Evolutionary conservation across 2,329 filamentous ascomycete genomes (phyloP).

Genomic region (Verticillium tricorpus): DNA sequence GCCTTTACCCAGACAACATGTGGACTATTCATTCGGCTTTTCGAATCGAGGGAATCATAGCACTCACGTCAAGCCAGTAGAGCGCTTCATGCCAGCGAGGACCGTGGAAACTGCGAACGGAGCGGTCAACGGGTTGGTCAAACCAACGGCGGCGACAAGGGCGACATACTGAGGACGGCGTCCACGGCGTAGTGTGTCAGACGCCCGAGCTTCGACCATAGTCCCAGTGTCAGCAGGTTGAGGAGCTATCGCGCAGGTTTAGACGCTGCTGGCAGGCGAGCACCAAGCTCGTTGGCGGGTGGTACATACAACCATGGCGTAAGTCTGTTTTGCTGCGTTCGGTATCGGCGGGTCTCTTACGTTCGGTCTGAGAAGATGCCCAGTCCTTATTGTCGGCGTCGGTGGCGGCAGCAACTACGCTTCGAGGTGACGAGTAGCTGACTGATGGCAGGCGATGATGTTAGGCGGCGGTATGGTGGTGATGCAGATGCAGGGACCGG

Average conservation of each 20-base stretch:
- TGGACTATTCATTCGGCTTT: not conserved
- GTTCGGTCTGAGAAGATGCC: not conserved
- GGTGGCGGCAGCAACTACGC: not conserved
- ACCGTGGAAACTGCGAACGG: constrained; percentile 75
- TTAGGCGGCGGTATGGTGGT: not conserved
- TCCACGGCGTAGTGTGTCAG: constrained; percentile 95
- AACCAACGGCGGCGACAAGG: not conserved
- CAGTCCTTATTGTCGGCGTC: not conserved
- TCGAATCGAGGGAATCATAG: not conserved
- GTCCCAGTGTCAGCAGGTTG: constrained; percentile 64
- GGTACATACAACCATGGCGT: not conserved
- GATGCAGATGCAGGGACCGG: not conserved
- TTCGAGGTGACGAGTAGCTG: not conserved
- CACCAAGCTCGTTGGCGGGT: not conserved
- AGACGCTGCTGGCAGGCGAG: constrained; percentile 26
- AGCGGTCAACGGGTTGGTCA: not conserved
- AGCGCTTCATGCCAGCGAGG: constrained; percentile 94
- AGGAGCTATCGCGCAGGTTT: constrained; percentile 50
- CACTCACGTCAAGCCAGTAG: constrained; percentile 94
- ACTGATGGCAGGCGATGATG: not conserved
- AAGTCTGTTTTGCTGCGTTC: not conserved
- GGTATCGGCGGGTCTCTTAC: not conserved
- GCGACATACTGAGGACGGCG: constrained; percentile 75
- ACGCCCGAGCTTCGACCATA: constrained; percentile 79
- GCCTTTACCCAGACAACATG: not conserved